These are phyloP conservation scores for Saprolegnia parasitica DNA, from an alignment of 352 stramenopile species.

Conservation along the genomic window DNA sequence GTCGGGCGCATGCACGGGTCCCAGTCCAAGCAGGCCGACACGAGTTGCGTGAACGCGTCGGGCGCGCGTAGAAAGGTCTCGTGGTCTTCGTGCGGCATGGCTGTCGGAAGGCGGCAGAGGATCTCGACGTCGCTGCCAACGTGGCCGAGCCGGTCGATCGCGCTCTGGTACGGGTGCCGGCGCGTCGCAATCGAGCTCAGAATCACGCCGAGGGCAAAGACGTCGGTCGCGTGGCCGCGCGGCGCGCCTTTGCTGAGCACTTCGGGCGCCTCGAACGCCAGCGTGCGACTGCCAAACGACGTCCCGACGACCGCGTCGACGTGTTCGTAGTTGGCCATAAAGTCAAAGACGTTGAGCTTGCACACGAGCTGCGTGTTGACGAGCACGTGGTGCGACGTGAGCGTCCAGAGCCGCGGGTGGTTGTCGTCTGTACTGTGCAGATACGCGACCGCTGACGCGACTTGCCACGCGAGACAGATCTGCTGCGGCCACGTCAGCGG, in stretches of 20 bases:
- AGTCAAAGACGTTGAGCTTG: conserved; percentile 64
- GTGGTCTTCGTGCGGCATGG: conserved; percentile 3
- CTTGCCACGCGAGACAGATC: conserved; percentile 54
- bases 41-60: not conserved
- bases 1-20: conserved; percentile 5
- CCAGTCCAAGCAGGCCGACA: not conserved
- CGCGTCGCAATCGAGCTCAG: conserved; percentile 54
- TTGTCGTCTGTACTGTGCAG: conserved; percentile 47
- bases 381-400: conserved; percentile 59
- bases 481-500: conserved; percentile 40
- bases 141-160: not conserved
- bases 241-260: conserved; percentile 42
- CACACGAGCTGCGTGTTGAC: conserved; percentile 44
- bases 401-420: not conserved
- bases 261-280: conserved; percentile 56
- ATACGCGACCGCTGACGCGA: conserved; percentile 57
- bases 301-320: not conserved
- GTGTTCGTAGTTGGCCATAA: conserved; percentile 31
- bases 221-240: conserved; percentile 45
- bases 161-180: conserved; percentile 36
- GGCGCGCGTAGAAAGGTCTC: not conserved
- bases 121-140: conserved; percentile 15
- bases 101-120: not conserved
- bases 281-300: conserved; percentile 5
- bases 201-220: conserved; percentile 61